A percentile compares a stretch with the other conserved stretches of the same genome.
phyloP scores from a whole-genome alignment of 2,329 filamentous ascomycete species.

The Apiospora aurea region DNA sequence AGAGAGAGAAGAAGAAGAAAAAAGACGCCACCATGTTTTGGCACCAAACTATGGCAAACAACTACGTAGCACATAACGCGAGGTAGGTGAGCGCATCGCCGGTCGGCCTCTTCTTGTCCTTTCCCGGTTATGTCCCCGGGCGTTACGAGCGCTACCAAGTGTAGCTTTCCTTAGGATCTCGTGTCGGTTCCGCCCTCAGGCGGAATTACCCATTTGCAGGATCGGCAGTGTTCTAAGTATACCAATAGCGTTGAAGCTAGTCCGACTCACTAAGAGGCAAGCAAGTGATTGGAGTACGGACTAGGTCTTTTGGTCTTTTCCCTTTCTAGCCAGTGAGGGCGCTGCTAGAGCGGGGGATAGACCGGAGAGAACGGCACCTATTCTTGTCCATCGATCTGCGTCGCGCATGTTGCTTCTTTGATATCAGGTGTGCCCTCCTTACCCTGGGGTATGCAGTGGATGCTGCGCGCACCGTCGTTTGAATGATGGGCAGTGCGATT shows the following conservation, averaged over 20 bases:
- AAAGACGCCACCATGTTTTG: not conserved
- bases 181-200: not conserved
- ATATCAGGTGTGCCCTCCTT: not conserved
- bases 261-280: not conserved
- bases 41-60: not conserved
- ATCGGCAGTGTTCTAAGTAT: not conserved
- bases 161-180: not conserved
- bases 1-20: no score
- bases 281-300: not conserved
- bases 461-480: not conserved
- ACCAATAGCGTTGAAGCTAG: conserved; percentile 11
- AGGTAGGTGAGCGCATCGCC: not conserved
- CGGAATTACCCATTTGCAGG: not conserved
- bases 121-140: not conserved
- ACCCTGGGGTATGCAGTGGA: not conserved
- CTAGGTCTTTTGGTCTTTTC: not conserved
- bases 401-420: not conserved
- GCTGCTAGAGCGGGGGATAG: not conserved
- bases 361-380: not conserved
- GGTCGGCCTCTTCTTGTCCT: not conserved
- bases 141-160: not conserved
- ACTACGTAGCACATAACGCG: not conserved
- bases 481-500: conserved; percentile 6
- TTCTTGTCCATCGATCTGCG: not conserved
- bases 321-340: not conserved